phyloP scores from a whole-genome alignment of 1,284 basidiomycete species.

The Fistulinella cinereoalba region DNA sequence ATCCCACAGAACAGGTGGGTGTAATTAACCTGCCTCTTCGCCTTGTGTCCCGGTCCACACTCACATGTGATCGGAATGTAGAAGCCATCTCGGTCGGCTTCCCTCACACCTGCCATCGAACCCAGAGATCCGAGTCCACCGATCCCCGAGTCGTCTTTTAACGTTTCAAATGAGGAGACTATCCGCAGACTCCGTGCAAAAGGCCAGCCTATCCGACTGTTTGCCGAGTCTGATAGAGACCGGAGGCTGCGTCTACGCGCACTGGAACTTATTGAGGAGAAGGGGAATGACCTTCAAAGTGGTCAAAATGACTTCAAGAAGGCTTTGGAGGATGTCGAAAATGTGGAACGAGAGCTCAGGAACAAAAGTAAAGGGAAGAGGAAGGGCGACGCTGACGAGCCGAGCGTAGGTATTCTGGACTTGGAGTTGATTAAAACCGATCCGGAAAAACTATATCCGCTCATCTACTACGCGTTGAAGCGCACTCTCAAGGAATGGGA shows the following conservation, averaged over 20 bases:
- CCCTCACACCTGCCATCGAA: conserved; percentile 40
- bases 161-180: conserved; percentile 92
- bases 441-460: conserved; percentile 94
- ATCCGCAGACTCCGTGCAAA: conserved; percentile 85
- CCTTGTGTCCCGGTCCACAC: conserved; percentile 25
- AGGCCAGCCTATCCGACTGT: conserved; percentile 92
- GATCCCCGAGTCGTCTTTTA: conserved; percentile 68
- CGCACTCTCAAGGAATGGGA: conserved; percentile 94
- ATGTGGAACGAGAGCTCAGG: conserved; percentile 69
- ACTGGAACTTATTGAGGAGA: conserved; percentile 91
- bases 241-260: conserved; percentile 86
- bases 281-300: conserved; percentile 69
- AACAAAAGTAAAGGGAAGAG: conserved; percentile 65
- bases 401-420: conserved; percentile 63
- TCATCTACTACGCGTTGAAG: conserved; percentile 97
- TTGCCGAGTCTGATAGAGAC: conserved; percentile 95
- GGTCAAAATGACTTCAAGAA: conserved; percentile 94
- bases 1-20: conserved; percentile 29
- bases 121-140: conserved; percentile 42
- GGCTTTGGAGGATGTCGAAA: conserved; percentile 90
- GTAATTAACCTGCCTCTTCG: conserved; percentile 36
- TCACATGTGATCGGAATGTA: conserved; percentile 51
- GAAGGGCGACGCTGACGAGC: conserved; percentile 53
- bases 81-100: conserved; percentile 39
- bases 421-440: conserved; percentile 84